phyloP scores from a whole-genome alignment of 257 asterid species.

The Capsicum pubescens region DNA sequence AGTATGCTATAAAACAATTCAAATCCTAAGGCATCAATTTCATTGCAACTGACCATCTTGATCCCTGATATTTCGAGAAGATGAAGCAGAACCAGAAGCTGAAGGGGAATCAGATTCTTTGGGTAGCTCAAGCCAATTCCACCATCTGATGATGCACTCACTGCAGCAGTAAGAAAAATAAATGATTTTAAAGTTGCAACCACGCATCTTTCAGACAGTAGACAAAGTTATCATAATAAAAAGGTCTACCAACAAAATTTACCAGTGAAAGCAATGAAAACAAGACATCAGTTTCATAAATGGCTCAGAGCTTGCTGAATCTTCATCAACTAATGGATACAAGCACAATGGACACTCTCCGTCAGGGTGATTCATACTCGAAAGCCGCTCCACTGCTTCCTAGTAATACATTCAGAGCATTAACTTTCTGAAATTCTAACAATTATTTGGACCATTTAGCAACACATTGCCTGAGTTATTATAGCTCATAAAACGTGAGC shows the following conservation, averaged over 20 bases:
- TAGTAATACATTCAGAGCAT: conserved; percentile 42
- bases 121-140: conserved; percentile 68
- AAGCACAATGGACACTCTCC: conserved; percentile 91
- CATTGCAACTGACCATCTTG: conserved; percentile 51
- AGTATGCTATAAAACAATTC: not conserved
- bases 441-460: not conserved
- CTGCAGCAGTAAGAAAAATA: conserved; percentile 49
- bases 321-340: conserved; percentile 77
- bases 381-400: conserved; percentile 96
- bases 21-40: conserved; percentile 7
- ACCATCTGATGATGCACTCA: conserved; percentile 87
- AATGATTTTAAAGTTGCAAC: conserved; percentile 27
- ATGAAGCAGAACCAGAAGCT: conserved; percentile 44
- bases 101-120: conserved; percentile 49
- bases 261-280: conserved; percentile 98
- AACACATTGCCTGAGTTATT: not conserved
- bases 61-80: conserved; percentile 47
- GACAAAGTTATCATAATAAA: conserved; percentile 19
- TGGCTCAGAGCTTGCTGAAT: conserved; percentile 50
- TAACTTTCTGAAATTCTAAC: conserved; percentile 33
- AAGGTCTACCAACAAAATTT: conserved; percentile 31
- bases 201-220: conserved; percentile 17
- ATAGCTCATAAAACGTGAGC: not conserved
- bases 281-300: conserved; percentile 99
- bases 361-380: conserved; percentile 92